phyloP scores from a whole-genome alignment of 1,284 basidiomycete species.

The Boletus chippewaensis region DNA sequence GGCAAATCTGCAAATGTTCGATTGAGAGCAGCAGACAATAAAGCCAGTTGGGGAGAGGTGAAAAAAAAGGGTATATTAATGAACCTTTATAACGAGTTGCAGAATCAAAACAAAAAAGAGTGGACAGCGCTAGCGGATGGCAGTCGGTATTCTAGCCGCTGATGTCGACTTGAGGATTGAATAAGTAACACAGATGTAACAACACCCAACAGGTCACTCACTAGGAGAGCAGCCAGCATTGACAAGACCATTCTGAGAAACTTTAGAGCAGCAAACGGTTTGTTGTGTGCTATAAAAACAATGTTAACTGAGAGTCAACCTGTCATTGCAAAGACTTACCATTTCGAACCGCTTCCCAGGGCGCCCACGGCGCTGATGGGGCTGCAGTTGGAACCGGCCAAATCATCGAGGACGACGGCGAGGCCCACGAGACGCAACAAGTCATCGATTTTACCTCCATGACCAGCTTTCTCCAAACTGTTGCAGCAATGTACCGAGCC shows the following conservation, averaged over 20 bases:
- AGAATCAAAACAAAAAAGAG: slow-evolving; percentile 18
- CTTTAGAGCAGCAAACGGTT: slow-evolving; percentile 41
- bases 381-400: slow-evolving; percentile 36
- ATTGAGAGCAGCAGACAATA: not conserved
- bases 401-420: fast-evolving
- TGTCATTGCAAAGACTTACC: slow-evolving; percentile 25
- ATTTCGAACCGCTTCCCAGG: slow-evolving; percentile 14
- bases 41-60: not conserved
- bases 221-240: slow-evolving; percentile 39
- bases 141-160: slow-evolving; percentile 22
- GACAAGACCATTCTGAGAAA: slow-evolving; percentile 38
- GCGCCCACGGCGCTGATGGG: slow-evolving; percentile 27
- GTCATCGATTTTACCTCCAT: not conserved
- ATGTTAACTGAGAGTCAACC: not conserved
- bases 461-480: slow-evolving; percentile 10
- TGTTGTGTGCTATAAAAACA: slow-evolving; percentile 31
- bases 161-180: slow-evolving; percentile 27
- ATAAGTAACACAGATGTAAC: not conserved
- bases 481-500: slow-evolving; percentile 41
- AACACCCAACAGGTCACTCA: slow-evolving; percentile 26
- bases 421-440: not conserved
- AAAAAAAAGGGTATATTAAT: slow-evolving; percentile 15
- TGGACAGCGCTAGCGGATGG: slow-evolving; percentile 4
- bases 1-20: not conserved
- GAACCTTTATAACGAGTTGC: not conserved